Conservation (phyloP, 1,284 basidiomycete genomes). For the Austropuccinia psidii region DNA sequence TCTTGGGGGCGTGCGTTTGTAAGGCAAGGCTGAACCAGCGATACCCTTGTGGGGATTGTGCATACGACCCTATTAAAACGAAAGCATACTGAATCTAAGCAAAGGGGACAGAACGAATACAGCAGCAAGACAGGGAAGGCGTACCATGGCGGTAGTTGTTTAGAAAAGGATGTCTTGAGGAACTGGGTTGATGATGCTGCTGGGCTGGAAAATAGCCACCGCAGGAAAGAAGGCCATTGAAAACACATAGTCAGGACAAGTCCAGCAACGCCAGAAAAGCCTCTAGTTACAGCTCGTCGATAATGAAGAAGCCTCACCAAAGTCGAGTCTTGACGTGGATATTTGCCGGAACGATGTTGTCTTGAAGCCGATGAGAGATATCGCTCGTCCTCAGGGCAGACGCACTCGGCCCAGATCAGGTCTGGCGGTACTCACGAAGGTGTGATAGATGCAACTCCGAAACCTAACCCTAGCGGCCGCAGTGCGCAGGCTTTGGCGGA, state of each 20-base stretch:
- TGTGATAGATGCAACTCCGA: constrained; percentile 21
- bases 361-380: not conserved
- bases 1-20: constrained; percentile 84
- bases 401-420: not conserved
- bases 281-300: constrained; percentile 29
- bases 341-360: not conserved
- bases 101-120: not conserved
- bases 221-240: not conserved
- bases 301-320: constrained; percentile 27
- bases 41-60: constrained; percentile 98
- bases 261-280: constrained; percentile 37
- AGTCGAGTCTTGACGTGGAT: constrained; percentile 12
- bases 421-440: not conserved
- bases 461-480: constrained; percentile 9
- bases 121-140: no score
- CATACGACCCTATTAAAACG: constrained; percentile 62
- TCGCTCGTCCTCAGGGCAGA: not conserved
- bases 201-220: not conserved
- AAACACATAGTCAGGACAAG: constrained; percentile 34
- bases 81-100: constrained; percentile 9
- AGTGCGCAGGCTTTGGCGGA: not conserved
- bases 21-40: constrained; percentile 94
- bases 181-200: not conserved
- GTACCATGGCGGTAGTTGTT: not conserved
- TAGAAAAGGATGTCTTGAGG: not conserved